Percentiles rank a stretch among this genome's conserved stretches.
These are phyloP conservation scores for Lachnellula occidentalis DNA, from an alignment of 2,329 filamentous ascomycete genomes.

Conservation along the genomic window DNA sequence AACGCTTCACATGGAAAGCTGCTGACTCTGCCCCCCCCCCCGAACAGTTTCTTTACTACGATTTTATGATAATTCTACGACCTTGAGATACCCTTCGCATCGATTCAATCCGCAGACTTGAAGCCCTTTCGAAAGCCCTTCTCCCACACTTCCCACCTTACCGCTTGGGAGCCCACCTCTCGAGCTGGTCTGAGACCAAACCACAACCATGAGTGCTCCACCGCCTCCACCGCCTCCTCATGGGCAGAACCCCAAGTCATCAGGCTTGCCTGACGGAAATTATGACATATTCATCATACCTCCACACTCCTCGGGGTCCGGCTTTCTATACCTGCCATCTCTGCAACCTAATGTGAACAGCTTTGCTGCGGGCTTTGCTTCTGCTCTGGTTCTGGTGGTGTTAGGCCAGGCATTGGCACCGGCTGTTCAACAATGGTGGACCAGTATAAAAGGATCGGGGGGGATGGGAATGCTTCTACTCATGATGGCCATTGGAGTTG, in stretches of 20 bases:
- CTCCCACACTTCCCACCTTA: neutral
- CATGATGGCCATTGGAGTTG: slow-evolving; percentile 66
- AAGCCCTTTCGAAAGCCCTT: neutral
- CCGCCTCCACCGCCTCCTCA: slow-evolving; percentile 82
- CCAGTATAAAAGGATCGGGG: slow-evolving; percentile 63
- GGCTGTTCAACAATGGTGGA: slow-evolving; percentile 67
- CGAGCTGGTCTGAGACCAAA: slow-evolving; percentile 8
- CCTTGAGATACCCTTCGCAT: slow-evolving; percentile 16
- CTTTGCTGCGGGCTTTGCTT: slow-evolving; percentile 81
- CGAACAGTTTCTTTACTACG: slow-evolving; percentile 16
- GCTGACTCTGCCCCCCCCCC: slow-evolving; percentile 2
- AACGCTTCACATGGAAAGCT: neutral
- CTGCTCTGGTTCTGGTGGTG: slow-evolving; percentile 65
- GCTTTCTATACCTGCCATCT: slow-evolving; percentile 92
- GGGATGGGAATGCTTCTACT: slow-evolving; percentile 69
- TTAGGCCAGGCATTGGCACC: slow-evolving; percentile 71
- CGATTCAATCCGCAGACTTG: neutral
- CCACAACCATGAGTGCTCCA: slow-evolving; percentile 40
- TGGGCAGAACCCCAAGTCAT: slow-evolving; percentile 67
- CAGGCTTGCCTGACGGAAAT: slow-evolving; percentile 75
- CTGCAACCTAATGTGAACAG: slow-evolving; percentile 81
- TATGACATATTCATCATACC: slow-evolving; percentile 98
- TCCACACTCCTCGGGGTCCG: slow-evolving; percentile 79
- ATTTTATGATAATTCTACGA: slow-evolving; percentile 22
- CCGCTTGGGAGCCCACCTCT: neutral